These are phyloP conservation scores for Arctostaphylos glauca DNA, from an alignment of 148 eudicot genomes.

Conservation along the genomic window DNA sequence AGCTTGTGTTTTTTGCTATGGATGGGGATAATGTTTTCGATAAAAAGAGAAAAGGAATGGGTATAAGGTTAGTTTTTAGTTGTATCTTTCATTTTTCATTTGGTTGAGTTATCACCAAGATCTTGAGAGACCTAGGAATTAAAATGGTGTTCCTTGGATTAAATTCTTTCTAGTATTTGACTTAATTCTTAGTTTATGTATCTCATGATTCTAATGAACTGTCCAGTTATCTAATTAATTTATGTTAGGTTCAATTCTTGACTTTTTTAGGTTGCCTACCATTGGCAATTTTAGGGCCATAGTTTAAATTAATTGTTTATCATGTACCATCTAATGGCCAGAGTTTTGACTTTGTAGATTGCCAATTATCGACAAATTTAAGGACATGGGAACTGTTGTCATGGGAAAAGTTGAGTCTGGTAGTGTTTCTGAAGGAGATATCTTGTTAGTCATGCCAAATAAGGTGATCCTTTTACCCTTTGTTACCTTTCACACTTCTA, in stretches of 20 bases:
- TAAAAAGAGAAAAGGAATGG: too few relatives aligned
- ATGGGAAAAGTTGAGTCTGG: slow-evolving; percentile 98
- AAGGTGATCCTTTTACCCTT: slow-evolving; percentile 38
- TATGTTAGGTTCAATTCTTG: background rate
- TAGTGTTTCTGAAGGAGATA: slow-evolving; percentile 73
- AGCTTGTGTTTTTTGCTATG: background rate
- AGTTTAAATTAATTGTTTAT: background rate
- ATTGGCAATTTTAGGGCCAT: background rate
- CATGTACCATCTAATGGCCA: background rate
- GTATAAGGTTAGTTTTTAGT: background rate
- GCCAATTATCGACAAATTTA: slow-evolving; percentile 81
- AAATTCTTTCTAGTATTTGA: background rate
- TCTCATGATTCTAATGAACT: background rate
- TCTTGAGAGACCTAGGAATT: background rate
- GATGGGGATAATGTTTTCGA: background rate
- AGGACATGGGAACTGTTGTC: slow-evolving; percentile 87
- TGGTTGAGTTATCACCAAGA: background rate
- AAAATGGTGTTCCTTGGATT: background rate
- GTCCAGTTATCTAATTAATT: background rate
- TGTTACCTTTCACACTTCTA: background rate
- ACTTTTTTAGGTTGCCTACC: background rate
- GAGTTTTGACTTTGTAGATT: slow-evolving; percentile 39
- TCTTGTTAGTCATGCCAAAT: slow-evolving; percentile 79
- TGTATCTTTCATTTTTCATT: background rate
- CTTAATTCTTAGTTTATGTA: background rate